Evolutionary conservation across 176 grass and related monocot species (phyloP).

Genomic region (Paspalum notatum): DNA sequence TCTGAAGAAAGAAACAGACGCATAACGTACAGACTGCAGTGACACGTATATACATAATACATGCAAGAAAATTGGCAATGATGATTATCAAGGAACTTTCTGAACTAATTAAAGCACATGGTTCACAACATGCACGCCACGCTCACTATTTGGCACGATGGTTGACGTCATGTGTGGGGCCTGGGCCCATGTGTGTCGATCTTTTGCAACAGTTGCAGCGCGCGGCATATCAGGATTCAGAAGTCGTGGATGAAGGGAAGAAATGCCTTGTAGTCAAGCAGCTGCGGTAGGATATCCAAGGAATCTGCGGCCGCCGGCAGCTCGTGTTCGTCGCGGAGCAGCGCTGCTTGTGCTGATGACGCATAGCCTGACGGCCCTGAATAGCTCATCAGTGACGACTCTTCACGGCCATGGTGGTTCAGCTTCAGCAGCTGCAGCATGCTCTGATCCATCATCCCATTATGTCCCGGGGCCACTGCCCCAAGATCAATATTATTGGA

Average conservation of each 20-base stretch:
- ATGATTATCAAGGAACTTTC: no score
- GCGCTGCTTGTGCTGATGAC: neutral
- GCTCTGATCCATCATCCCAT: neutral
- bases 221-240: neutral
- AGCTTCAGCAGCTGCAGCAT: conserved; percentile 11
- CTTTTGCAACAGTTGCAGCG: no score
- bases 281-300: conserved; percentile 9
- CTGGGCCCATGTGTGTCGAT: neutral
- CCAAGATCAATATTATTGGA: neutral
- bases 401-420: conserved; percentile 1
- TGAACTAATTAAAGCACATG: neutral
- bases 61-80: no score
- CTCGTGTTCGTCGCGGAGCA: neutral
- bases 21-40: no score
- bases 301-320: neutral
- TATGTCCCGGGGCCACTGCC: neutral
- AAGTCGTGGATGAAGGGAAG: neutral
- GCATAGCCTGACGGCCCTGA: neutral
- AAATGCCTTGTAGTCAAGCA: conserved; percentile 13
- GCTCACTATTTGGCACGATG: neutral
- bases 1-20: no score
- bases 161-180: neutral
- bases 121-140: conserved; percentile 4
- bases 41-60: no score
- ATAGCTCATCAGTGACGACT: neutral